phyloP scores from a whole-genome alignment of 306 rosid genomes.

The Carpinus viminea region DNA sequence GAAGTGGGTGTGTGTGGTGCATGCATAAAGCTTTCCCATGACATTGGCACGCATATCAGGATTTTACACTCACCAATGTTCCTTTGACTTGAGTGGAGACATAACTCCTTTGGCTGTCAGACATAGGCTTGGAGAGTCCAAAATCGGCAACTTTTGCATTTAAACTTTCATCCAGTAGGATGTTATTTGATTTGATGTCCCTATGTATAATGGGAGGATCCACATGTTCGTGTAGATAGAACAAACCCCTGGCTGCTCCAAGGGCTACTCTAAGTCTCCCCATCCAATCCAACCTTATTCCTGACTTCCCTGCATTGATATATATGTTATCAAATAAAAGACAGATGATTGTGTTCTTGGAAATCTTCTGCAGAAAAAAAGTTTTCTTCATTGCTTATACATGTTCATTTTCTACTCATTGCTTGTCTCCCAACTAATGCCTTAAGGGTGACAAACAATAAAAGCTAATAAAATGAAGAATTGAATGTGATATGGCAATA shows the following conservation, averaged over 20 bases:
- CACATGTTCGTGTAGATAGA: constrained; percentile 75
- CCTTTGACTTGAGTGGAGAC: constrained; percentile 68
- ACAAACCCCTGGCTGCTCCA: constrained; percentile 74
- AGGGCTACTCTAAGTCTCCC: constrained; percentile 41
- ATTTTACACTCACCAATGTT: constrained; percentile 37
- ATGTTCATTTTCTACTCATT: not conserved
- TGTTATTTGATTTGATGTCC: constrained; percentile 75
- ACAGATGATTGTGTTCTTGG: not conserved
- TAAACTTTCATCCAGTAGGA: constrained; percentile 59
- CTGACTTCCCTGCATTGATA: constrained; percentile 34
- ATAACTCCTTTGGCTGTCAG: constrained; percentile 48
- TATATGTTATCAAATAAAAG: not conserved
- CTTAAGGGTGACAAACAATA: no score
- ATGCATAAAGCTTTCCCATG: no score
- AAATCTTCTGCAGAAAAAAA: no score
- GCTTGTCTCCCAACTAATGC: no score
- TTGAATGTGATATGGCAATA: no score
- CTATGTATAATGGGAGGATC: constrained; percentile 77
- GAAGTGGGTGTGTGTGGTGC: no score
- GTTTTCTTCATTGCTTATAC: not conserved
- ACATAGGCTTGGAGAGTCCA: constrained; percentile 73
- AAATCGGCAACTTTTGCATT: constrained; percentile 80
- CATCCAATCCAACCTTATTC: constrained; percentile 45
- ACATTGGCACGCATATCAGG: not conserved
- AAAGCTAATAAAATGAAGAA: no score